phyloP scores from a whole-genome alignment of 2,329 filamentous ascomycete species.

The Verticillium tricorpus region DNA sequence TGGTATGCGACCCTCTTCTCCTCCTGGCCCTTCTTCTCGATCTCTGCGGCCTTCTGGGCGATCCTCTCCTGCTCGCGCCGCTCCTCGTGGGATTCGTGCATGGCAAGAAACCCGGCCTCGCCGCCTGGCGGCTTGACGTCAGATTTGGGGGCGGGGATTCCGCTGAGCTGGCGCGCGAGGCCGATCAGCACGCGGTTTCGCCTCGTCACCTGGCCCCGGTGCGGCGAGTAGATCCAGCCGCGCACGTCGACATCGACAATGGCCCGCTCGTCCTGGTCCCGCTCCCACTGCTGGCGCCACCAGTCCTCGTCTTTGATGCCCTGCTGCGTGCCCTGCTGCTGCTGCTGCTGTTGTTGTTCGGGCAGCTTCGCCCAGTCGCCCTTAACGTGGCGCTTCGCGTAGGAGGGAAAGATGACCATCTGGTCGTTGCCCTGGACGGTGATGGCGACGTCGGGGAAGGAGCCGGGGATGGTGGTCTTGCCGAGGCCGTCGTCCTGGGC shows the following conservation, averaged over 20 bases:
- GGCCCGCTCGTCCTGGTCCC: constrained; percentile 74
- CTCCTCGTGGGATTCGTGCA: constrained; percentile 42
- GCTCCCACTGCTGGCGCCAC: constrained; percentile 75
- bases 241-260: constrained; percentile 91
- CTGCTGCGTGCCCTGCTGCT: constrained; percentile 23
- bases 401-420: constrained; percentile 93
- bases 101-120: constrained; percentile 5
- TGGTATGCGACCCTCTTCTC: constrained; percentile 67
- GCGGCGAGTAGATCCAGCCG: constrained; percentile 91
- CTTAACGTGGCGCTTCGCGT: constrained; percentile 69
- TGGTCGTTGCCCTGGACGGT: constrained; percentile 78
- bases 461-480: constrained; percentile 57
- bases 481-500: constrained; percentile 27
- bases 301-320: constrained; percentile 62
- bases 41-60: constrained; percentile 68
- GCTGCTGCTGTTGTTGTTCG: constrained; percentile 19
- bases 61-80: constrained; percentile 60
- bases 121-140: constrained; percentile 5
- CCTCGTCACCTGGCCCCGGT: constrained; percentile 76
- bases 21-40: constrained; percentile 65
- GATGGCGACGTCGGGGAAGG: constrained; percentile 82
- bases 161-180: constrained; percentile 80
- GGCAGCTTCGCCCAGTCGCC: constrained; percentile 28
- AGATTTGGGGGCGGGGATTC: constrained; percentile 66
- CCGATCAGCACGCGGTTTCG: constrained; percentile 85